Conservation (phyloP, 1,139 yeast genomes). For the Saccharomyces hybrid region DNA sequence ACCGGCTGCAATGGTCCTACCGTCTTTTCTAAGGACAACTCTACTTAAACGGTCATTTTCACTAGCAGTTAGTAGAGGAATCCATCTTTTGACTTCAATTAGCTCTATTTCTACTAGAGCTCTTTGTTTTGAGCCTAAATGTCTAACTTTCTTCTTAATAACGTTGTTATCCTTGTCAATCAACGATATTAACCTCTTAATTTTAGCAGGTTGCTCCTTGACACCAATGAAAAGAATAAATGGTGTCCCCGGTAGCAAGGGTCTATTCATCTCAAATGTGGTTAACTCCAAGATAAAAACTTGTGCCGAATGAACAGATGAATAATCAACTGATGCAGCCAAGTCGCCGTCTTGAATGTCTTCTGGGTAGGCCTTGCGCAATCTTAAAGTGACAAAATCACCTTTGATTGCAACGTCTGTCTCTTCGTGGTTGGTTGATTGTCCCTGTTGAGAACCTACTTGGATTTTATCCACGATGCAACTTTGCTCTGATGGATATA, state of each 20-base stretch:
- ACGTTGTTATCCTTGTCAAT: slow-evolving; percentile 41
- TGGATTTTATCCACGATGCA: slow-evolving; percentile 41
- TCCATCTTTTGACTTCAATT: slow-evolving; percentile 38
- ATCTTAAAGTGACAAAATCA: slow-evolving; percentile 55
- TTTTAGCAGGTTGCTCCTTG: slow-evolving; percentile 65
- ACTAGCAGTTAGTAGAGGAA: slow-evolving; percentile 56
- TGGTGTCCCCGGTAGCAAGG: slow-evolving; percentile 77
- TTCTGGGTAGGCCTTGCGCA: slow-evolving; percentile 45
- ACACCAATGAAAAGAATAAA: slow-evolving; percentile 79
- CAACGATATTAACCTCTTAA: slow-evolving; percentile 49
- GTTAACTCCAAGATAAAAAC: slow-evolving; percentile 51
- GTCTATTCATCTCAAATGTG: slow-evolving; percentile 64
- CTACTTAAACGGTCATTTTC: slow-evolving; percentile 68
- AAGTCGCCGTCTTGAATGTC: slow-evolving; percentile 70
- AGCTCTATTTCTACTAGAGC: slow-evolving; percentile 68
- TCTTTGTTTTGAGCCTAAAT: slow-evolving; percentile 62
- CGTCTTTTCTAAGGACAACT: slow-evolving; percentile 78
- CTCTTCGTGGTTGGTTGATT: slow-evolving; percentile 12
- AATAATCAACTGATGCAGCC: slow-evolving; percentile 44
- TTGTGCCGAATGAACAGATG: slow-evolving; percentile 40
- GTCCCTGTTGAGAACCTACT: slow-evolving; percentile 28
- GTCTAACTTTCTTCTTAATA: slow-evolving; percentile 53
- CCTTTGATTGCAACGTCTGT: slow-evolving; percentile 52
- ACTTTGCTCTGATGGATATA: slow-evolving; percentile 49
- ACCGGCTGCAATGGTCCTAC: slow-evolving; percentile 86